Evolutionary conservation across 2,329 filamentous ascomycete species (phyloP).

Genomic region (Ophiocordyceps polyrhachis-furcata): DNA sequence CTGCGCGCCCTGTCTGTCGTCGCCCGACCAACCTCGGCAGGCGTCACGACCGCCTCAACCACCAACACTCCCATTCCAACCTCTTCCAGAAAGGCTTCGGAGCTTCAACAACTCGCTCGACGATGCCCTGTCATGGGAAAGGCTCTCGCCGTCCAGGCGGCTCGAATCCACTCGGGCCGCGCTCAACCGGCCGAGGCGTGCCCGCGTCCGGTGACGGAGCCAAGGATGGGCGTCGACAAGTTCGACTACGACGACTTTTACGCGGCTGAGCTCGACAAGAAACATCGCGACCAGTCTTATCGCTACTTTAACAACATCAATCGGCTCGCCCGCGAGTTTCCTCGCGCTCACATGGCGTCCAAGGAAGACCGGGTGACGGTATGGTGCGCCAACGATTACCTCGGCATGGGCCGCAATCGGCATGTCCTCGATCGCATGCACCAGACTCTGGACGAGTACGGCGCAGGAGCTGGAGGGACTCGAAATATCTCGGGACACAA

Average conservation of each 20-base stretch:
- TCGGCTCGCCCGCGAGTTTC: constrained; percentile 87
- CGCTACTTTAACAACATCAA: constrained; percentile 99
- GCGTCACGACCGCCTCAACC: constrained; percentile 33
- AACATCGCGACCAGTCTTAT: constrained; percentile 99
- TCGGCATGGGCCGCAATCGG: constrained; percentile 89
- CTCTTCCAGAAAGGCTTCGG: constrained; percentile 30
- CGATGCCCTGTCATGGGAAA: constrained; percentile 99
- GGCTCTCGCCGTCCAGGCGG: constrained; percentile 73
- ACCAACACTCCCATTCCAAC: too few species aligned
- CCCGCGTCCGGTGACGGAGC: background rate
- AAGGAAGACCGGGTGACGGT: constrained; percentile 80
- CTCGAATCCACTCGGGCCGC: constrained; percentile 64
- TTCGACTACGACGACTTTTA: constrained; percentile 93
- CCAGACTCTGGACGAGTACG: constrained; percentile 82
- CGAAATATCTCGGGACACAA: constrained; percentile 98
- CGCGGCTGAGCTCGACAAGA: constrained; percentile 77
- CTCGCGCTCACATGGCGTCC: constrained; percentile 74
- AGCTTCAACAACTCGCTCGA: constrained; percentile 81
- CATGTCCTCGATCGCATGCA: constrained; percentile 85
- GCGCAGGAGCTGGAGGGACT: constrained; percentile 85
- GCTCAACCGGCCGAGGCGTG: constrained; percentile 44
- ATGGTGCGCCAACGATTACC: constrained; percentile 98
- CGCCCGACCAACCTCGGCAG: constrained; percentile 45
- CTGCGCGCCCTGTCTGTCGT: constrained; percentile 75
- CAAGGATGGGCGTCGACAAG: constrained; percentile 18